phyloP scores from a whole-genome alignment of 2,329 filamentous ascomycete genomes.

The Colletotrichum sublineola region DNA sequence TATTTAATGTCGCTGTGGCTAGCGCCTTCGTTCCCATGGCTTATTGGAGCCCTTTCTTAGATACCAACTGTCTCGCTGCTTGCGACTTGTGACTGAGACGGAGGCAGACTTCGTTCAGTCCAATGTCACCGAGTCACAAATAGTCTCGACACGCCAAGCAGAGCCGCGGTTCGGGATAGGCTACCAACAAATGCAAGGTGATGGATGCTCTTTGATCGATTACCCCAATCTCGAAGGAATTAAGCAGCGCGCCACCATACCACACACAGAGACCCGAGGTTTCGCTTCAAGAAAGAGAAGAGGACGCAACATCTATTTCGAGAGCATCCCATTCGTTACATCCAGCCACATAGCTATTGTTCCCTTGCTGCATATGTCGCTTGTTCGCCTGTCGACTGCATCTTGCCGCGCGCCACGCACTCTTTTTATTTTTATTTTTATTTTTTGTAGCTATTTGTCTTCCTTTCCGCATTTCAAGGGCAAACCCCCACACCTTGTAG shows the following conservation, averaged over 20 bases:
- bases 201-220: constrained; percentile 2
- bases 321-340: background rate
- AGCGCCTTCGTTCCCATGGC: no score
- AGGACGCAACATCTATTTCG: background rate
- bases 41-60: background rate
- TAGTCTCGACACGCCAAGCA: background rate
- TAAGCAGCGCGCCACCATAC: background rate
- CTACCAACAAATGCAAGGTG: constrained; percentile 36
- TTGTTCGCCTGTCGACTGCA: constrained; percentile 21
- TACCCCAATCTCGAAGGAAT: background rate
- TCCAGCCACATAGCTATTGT: background rate
- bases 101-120: background rate
- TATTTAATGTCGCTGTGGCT: background rate
- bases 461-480: background rate
- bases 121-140: background rate
- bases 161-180: constrained; percentile 22
- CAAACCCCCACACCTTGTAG: no score
- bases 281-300: background rate
- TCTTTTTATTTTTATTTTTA: background rate
- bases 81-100: background rate
- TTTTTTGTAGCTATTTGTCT: no score
- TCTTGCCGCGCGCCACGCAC: constrained; percentile 34
- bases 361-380: background rate
- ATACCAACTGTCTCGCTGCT: background rate
- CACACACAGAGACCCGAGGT: background rate